These are phyloP conservation scores for Anthracocystis walkeri DNA, from an alignment of 1,284 basidiomycete species.

Conservation along the genomic window DNA sequence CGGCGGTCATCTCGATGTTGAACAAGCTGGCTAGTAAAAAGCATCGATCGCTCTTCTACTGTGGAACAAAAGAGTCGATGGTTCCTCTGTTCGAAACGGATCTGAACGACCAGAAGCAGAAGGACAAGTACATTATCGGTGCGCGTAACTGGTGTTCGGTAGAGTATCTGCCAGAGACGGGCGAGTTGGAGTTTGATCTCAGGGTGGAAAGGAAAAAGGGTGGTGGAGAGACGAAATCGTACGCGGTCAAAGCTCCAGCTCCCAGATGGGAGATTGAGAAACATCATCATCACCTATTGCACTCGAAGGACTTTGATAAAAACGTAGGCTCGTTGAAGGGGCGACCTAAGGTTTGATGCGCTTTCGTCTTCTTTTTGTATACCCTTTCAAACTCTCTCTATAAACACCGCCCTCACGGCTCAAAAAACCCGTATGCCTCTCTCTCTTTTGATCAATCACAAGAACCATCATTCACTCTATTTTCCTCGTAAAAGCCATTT, in stretches of 20 bases:
- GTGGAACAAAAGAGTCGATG: slow-evolving; percentile 78
- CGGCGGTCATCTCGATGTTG: slow-evolving; percentile 83
- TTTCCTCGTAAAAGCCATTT: no score
- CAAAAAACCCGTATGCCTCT: no score
- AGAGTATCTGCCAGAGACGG: slow-evolving; percentile 75
- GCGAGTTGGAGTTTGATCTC: slow-evolving; percentile 85
- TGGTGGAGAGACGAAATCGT: slow-evolving; percentile 60
- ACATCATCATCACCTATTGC: slow-evolving; percentile 42
- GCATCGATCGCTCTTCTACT: slow-evolving; percentile 74
- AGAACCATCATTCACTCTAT: no score
- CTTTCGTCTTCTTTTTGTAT: not conserved
- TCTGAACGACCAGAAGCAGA: slow-evolving; percentile 81
- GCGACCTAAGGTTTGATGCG: not conserved
- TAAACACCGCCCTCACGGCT: no score
- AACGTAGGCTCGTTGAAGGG: slow-evolving; percentile 22
- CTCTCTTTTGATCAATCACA: no score
- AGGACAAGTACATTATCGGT: slow-evolving; percentile 77
- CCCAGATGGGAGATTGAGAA: slow-evolving; percentile 49
- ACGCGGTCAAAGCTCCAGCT: slow-evolving; percentile 58
- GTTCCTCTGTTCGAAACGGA: slow-evolving; percentile 83
- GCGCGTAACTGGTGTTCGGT: slow-evolving; percentile 90
- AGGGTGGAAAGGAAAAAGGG: slow-evolving; percentile 76
- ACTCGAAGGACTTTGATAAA: slow-evolving; percentile 47
- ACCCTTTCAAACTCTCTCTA: not conserved
- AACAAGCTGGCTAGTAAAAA: slow-evolving; percentile 82